Conservation (phyloP, 805 yeast genomes). For the Metschnikowia continentalis region DNA sequence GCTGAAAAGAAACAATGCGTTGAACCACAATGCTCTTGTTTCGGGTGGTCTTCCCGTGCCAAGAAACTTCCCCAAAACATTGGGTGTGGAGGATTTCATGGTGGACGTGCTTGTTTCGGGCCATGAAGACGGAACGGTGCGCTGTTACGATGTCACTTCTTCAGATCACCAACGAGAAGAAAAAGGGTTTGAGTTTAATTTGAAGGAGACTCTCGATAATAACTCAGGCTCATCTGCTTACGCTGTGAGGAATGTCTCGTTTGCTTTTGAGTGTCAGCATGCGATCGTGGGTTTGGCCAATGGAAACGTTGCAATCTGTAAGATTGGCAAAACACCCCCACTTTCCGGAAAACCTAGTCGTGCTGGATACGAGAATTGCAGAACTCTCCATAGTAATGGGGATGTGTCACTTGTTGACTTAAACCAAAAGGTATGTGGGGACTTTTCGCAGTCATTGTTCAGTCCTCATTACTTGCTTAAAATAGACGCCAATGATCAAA, state of each 20-base stretch:
- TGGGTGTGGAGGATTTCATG: constrained; percentile 41
- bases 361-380: constrained; percentile 26
- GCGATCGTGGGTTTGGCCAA: constrained; percentile 60
- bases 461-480: constrained; percentile 31
- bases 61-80: constrained; percentile 22
- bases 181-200: constrained; percentile 29
- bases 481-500: constrained; percentile 25
- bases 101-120: constrained; percentile 66
- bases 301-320: constrained; percentile 75
- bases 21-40: constrained; percentile 45
- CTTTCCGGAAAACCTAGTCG: constrained; percentile 5
- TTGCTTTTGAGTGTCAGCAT: constrained; percentile 76
- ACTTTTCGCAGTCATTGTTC: constrained; percentile 28
- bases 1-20: constrained; percentile 29
- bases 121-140: constrained; percentile 76
- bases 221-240: constrained; percentile 32
- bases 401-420: constrained; percentile 46
- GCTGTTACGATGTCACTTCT: constrained; percentile 80
- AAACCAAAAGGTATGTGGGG: constrained; percentile 48
- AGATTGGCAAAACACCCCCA: constrained; percentile 46
- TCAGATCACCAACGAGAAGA: constrained; percentile 49
- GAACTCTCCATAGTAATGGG: constrained; percentile 29
- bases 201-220: constrained; percentile 31
- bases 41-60: constrained; percentile 76
- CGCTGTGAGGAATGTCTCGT: constrained; percentile 57